Evolutionary conservation across 306 rosid genomes (phyloP), one percentile per base, ranked within the genome.

Genomic region (Rubus parviflorus): DNA sequence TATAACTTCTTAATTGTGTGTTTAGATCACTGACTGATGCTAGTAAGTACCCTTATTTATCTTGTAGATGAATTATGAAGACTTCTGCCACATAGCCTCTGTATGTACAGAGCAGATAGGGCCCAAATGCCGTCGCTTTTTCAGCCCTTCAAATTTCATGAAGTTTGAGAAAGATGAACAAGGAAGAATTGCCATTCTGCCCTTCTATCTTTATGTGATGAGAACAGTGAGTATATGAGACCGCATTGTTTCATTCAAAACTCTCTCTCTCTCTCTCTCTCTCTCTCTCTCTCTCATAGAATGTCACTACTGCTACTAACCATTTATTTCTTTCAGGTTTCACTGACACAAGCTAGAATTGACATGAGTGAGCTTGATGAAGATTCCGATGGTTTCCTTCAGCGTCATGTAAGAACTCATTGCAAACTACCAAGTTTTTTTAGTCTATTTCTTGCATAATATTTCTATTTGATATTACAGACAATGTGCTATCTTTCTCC

Each of bases 131-230:
- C 88, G 96, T 19, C 90, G 97, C 37, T 96, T 96, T 85, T 96
- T 96, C 82, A 96, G 99, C 84, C 99, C 99, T 81, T 96, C 99
- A 66, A 96, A 96, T 86, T 96, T 96, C 80, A 96, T 96, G 99
- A 96, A 96, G 85, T 96, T 96, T 86, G 99, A 96, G 91, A 96
- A 96, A 85, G 99, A 96, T 70, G 99, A 96, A 79, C 94, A 87
- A 45, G 99, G 99, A 85, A 92, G 99, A 89, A 96, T 96, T 85
- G 99, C 99, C 77, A 96, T 96, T 81, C 93, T 96, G 74, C 99
- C 99, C 46, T 96, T 96, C 80, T 96, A 96, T 89, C 99, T 96
- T 75, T 96, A 96, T 80, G 98, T 96, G 86, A 96, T 96, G 99
- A 90, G 99, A 42, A 96, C 99, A 80, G 99, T 96, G 82, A 53